A percentile compares a stretch with the other conserved stretches of the same genome.
Conservation (phyloP, 257 asterid genomes). For the Primulina tabacum region DNA sequence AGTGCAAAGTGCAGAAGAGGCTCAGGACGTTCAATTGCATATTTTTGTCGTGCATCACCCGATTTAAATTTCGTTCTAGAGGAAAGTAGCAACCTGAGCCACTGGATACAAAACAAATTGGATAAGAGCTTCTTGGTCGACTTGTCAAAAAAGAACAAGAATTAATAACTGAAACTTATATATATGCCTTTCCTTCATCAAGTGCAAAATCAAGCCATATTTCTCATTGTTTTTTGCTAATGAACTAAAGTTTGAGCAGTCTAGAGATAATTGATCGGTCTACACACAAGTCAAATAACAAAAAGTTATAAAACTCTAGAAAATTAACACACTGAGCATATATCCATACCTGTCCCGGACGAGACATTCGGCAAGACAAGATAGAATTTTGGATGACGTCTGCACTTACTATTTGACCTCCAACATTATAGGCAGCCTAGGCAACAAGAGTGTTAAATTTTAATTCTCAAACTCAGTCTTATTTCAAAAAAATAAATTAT, state of each 20-base stretch:
- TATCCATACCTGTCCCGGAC: conserved; percentile 57
- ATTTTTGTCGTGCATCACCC: conserved; percentile 51
- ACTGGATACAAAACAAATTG: conserved; percentile 38
- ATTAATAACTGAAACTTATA: background rate
- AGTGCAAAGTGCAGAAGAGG: conserved; percentile 64
- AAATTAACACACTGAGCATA: background rate
- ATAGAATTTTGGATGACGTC: conserved; percentile 54
- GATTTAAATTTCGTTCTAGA: conserved; percentile 52
- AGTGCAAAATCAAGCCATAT: background rate
- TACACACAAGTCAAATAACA: background rate
- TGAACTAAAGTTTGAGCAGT: too few relatives aligned
- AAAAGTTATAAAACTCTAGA: too few relatives aligned
- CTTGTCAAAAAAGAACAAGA: background rate
- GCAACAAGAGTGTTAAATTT: conserved; percentile 3
- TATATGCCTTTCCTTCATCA: background rate
- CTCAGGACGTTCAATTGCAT: conserved; percentile 50
- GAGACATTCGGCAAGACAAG: conserved; percentile 59
- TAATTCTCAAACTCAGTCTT: conserved; percentile 2
- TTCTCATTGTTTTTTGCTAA: background rate
- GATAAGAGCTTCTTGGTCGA: conserved; percentile 22
- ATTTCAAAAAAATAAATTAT: background rate
- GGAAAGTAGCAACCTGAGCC: conserved; percentile 55
- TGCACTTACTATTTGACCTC: conserved; percentile 61
- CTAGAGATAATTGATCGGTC: background rate
- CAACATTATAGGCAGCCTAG: conserved; percentile 66